Evolutionary conservation across 2,329 filamentous ascomycete species (phyloP), one percentile per base, ranked within the genome.

Genomic region (Ceratocystiopsis brevicomis): DNA sequence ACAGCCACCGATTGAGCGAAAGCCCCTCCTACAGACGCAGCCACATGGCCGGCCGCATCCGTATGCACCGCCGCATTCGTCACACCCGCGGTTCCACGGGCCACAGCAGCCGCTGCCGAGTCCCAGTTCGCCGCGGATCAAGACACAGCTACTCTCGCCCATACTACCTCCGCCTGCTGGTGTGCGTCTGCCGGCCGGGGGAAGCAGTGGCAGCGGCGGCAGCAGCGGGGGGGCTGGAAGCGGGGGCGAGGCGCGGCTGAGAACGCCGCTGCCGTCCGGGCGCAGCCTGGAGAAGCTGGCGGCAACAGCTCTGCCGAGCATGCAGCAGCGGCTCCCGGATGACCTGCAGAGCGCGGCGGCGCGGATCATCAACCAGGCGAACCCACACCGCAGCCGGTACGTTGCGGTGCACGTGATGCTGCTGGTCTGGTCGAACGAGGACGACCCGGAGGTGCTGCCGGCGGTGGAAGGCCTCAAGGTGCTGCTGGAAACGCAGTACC

Each of bases 391-490:
- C 38, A 66, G 64, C 46, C 67, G 71, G 13, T 76, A 76, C 49
- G 66, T 59, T 37, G 58, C 59, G n/a, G 70, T 66, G 3, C 63
- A 67, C 42, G 69, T 58, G 2, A 60, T 74, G n/a, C 52, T 75
- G n/a, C 54, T 74, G 5, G 61, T 64, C 44, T 76, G 71, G 71
- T 62, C 71, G 45, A 68, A 72, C 36, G 71, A 75, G 41, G 60
- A 66, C 13, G 63, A 70, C 13, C 42, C 47, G 2, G 54, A 53
- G 10, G 65, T 68, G 12, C 57, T 58, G 21, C 54, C 52, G 3
- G 61, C 64, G 1, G 57, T 69, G 21, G 55, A 63, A 13, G 68
- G 73, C 17, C 56, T 76, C 19, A 65, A 61, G 35, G 60, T 63
- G 8, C 63, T 73, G 9, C 60, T 75, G 42, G 62, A 66, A 39